A percentile compares a stretch with the other conserved stretches of the same genome.
phyloP scores from a whole-genome alignment of 768 basidiomycete species.

The Lyophyllum atratum region DNA sequence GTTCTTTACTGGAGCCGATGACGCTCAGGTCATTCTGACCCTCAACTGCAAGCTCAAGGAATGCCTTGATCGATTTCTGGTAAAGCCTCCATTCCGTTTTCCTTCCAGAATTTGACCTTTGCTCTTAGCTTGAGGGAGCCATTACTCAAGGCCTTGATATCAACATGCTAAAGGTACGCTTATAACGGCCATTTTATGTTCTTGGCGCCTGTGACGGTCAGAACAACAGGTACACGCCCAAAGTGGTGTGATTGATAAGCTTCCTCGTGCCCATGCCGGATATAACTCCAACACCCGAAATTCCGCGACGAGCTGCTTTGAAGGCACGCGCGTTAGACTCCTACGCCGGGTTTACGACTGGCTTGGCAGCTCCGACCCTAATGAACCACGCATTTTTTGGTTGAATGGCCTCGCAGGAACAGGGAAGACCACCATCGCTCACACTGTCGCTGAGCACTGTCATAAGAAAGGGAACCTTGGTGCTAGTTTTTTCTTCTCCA shows the following conservation, averaged over 20 bases:
- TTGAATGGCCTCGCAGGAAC: constrained; percentile 14
- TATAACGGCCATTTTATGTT: neutral
- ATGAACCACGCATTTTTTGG: constrained; percentile 11
- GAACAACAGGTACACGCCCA: constrained; percentile 3
- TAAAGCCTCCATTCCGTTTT: neutral
- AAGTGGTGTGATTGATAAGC: constrained; percentile 6
- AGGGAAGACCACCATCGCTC: constrained; percentile 14
- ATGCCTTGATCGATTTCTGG: constrained; percentile 9
- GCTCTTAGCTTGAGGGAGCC: constrained; percentile 6
- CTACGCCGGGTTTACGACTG: constrained; percentile 10
- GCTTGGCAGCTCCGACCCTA: constrained; percentile 2
- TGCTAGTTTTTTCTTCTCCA: constrained; percentile 16
- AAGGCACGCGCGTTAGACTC: constrained; percentile 11
- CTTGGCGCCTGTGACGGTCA: neutral
- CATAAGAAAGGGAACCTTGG: neutral
- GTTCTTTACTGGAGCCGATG: constrained; percentile 7
- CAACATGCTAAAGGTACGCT: constrained; percentile 1
- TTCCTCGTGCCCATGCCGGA: constrained; percentile 9
- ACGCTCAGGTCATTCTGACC: constrained; percentile 4
- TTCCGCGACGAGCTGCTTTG: constrained; percentile 9
- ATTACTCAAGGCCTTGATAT: constrained; percentile 8
- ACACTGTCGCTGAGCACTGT: constrained; percentile 13
- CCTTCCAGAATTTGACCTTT: neutral
- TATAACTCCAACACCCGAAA: constrained; percentile 12
- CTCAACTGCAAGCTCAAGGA: constrained; percentile 5